Percentiles rank a stretch among this genome's conserved stretches.
phyloP scores from a whole-genome alignment of 352 stramenopile species.

The Phytophthora europaea region DNA sequence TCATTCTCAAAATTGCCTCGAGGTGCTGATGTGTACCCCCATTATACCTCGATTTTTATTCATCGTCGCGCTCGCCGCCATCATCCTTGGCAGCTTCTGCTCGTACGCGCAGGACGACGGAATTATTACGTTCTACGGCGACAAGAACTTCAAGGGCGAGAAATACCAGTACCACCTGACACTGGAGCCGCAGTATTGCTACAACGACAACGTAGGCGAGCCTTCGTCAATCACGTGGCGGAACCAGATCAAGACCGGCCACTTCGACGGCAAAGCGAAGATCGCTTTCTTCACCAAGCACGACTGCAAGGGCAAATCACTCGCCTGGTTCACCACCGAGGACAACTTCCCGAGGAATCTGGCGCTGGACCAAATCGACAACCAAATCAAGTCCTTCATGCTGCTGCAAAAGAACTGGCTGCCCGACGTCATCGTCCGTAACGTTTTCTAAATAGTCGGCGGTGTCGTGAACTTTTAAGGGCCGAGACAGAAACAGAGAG shows the following conservation, averaged over 20 bases:
- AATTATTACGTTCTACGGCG: slow-evolving; percentile 23
- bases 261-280: slow-evolving; percentile 23
- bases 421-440: slow-evolving; percentile 14
- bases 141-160: slow-evolving; percentile 28
- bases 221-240: slow-evolving; percentile 36
- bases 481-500: neutral
- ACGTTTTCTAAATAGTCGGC: neutral
- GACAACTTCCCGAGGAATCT: slow-evolving; percentile 30
- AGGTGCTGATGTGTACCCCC: neutral
- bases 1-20: slow-evolving; percentile 12
- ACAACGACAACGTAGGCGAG: slow-evolving; percentile 38
- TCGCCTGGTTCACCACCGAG: slow-evolving; percentile 18
- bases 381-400: slow-evolving; percentile 40
- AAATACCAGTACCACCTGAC: slow-evolving; percentile 21
- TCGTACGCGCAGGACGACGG: slow-evolving; percentile 5
- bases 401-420: slow-evolving; percentile 19
- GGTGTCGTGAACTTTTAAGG: neutral
- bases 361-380: slow-evolving; percentile 27
- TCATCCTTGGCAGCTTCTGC: neutral
- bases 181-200: slow-evolving; percentile 30
- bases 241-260: slow-evolving; percentile 14
- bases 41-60: neutral
- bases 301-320: slow-evolving; percentile 26
- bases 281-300: slow-evolving; percentile 39
- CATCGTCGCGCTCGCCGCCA: neutral